phyloP scores from a whole-genome alignment of 768 basidiomycete genomes.

The Podaxis sp. region DNA sequence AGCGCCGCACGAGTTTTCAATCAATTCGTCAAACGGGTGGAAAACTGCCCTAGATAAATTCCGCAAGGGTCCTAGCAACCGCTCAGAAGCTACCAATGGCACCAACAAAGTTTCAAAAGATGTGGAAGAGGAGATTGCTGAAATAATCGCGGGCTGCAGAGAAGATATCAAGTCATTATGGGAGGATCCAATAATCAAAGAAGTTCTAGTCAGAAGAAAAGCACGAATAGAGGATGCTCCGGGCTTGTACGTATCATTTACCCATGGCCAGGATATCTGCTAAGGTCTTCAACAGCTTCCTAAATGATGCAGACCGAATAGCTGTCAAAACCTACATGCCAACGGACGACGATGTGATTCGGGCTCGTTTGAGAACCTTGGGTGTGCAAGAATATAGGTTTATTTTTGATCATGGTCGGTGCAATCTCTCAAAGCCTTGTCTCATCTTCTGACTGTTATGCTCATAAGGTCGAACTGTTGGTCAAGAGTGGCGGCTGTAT shows the following conservation, averaged over 20 bases:
- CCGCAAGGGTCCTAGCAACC: slow-evolving; percentile 26
- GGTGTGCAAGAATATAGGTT: slow-evolving; percentile 78
- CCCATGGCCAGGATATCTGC: slow-evolving; percentile 12
- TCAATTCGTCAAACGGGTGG: slow-evolving; percentile 67
- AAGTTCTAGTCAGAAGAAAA: slow-evolving; percentile 56
- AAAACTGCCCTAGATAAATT: slow-evolving; percentile 61
- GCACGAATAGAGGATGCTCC: slow-evolving; percentile 65
- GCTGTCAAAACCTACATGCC: slow-evolving; percentile 64
- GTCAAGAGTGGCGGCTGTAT: slow-evolving; percentile 77
- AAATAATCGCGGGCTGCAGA: slow-evolving; percentile 57
- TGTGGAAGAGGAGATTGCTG: slow-evolving; percentile 54
- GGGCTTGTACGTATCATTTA: slow-evolving; percentile 60
- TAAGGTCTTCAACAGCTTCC: slow-evolving; percentile 46
- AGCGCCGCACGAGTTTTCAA: slow-evolving; percentile 50
- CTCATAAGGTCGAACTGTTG: slow-evolving; percentile 51
- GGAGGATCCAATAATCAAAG: slow-evolving; percentile 63
- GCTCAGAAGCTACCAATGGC: slow-evolving; percentile 12
- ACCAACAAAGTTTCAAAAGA: slow-evolving; percentile 33
- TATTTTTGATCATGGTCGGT: slow-evolving; percentile 61
- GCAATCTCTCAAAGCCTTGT: not conserved
- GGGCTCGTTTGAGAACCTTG: slow-evolving; percentile 75
- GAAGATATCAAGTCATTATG: slow-evolving; percentile 71
- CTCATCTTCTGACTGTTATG: not conserved
- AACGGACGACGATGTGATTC: slow-evolving; percentile 74
- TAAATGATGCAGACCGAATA: slow-evolving; percentile 68